These are phyloP conservation scores for Emmonsia crescens DNA, from an alignment of 2,329 filamentous ascomycete species.

Conservation along the genomic window DNA sequence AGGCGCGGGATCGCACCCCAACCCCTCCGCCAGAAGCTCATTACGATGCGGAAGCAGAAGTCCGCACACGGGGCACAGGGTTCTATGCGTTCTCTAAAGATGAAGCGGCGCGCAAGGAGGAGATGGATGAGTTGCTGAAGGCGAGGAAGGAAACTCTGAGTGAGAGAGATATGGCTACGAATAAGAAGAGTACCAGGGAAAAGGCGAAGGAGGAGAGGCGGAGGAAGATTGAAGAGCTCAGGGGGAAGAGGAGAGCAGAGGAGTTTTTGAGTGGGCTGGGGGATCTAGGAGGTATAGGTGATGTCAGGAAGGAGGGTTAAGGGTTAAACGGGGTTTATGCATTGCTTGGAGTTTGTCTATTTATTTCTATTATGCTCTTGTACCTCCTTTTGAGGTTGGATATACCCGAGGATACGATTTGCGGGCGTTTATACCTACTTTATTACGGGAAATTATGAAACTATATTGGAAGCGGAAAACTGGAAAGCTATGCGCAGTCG, in stretches of 20 bases:
- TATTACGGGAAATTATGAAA: not conserved
- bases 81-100: constrained; percentile 86
- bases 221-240: constrained; percentile 38
- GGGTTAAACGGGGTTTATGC: not conserved
- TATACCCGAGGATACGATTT: not conserved
- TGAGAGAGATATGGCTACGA: constrained; percentile 46
- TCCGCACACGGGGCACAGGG: constrained; percentile 75
- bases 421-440: not conserved
- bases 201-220: constrained; percentile 51
- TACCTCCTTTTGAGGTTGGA: not conserved
- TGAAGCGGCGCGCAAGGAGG: constrained; percentile 51
- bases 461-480: not conserved
- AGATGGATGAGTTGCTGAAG: constrained; percentile 65
- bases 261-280: constrained; percentile 54
- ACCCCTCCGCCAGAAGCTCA: constrained; percentile 73
- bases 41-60: constrained; percentile 76
- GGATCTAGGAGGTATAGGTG: constrained; percentile 25
- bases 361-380: not conserved
- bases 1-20: constrained; percentile 63
- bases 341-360: not conserved
- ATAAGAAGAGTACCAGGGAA: constrained; percentile 48
- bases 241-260: constrained; percentile 59
- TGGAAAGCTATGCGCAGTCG: not conserved
- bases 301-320: not conserved
- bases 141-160: constrained; percentile 60